Base-by-base conservation (phyloP, 192 early-diverging fungal genomes). In the Entomortierella parvispora region DNA sequence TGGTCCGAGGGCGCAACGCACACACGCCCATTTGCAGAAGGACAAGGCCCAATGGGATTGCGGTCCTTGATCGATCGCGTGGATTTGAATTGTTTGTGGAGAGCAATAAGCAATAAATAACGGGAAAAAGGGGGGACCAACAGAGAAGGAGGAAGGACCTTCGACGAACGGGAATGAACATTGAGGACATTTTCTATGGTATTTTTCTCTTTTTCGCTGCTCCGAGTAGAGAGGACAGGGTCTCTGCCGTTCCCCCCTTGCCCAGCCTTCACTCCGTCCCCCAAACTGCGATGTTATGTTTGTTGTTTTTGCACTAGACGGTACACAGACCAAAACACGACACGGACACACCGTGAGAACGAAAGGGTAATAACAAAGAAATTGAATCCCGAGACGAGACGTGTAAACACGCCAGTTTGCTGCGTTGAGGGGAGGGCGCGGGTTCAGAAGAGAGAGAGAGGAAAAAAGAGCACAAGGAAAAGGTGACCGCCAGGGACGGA, bases 41-140 rank as follows among this genome's bases (percentile, higher is more conserved):
- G n/a, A n/a, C n/a, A 40, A 12, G 5, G 62, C 15, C 71, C 63
- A 66, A 66, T 76, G 47, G 58, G 70, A 72, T 45, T 15, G 49
- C 62, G 12, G 25, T 23, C 62, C 49, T 48, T 59, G 62, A 72
- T 72, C 70, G 62, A 59, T 58, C 65, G 69, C 69, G 69, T 71
- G 69, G 58, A 70, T 62, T n/a, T n/a, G n/a, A n/a, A n/a, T n/a
- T n/a, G n/a, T n/a, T 23, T 49, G 47, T 49, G 47, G 47, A 49
- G 47, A 40, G 37, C 37, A 40, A 40, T 9, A 12, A 40, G 5
- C 5, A 40, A 40, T 9, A 40, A 40, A 40, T 40, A 40, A 40
- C 37, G 12, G 4, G 34, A 56, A 40, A 17, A 56, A 20, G 34
- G 15, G 22, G 12, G 22, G 34, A 31, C 53, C 10, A 56, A 56